Evolutionary conservation across 1,284 basidiomycete species (phyloP), one percentile per base, ranked within the genome.

Genomic region (Marasmius tenuissimus): DNA sequence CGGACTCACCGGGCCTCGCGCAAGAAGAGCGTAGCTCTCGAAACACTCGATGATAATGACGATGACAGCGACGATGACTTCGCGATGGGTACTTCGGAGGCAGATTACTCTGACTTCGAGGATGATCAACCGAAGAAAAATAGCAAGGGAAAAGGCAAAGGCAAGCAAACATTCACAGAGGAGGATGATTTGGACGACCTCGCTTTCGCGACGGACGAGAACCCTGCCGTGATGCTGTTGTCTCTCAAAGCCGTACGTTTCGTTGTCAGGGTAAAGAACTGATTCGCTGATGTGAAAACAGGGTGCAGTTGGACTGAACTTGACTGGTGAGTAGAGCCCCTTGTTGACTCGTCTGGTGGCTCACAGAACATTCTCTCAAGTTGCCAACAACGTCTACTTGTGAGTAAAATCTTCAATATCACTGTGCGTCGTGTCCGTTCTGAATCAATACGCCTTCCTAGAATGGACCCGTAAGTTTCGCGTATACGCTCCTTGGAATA

Each of bases 341-440:
- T 42, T 45, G 27, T 35, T 58, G 16, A 0, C 14, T 10, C 7
- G 18, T 50, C 33, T 20, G 14, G 16, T 18, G 5, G 27, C 7
- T 37, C 22, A 20, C 34, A 14, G 39, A 27, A 56, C 34, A 6
- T 11, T 20, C 1, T 22, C 57, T 18, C 22, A 48, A 78, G 91
- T 92, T 14, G 94, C 94, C 1, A 95, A 94, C 69, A 93, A 95
- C 71, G 92, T 96, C 0, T 94, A 92, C 70, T 74, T 96, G 87
- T 94, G 67, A 80, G 91, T 81, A 4, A 27, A 27, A 27, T 27
- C 27, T 2, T 4, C 2, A 27, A 51, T 61, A 35, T 27, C 16
- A 42, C 55, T 47, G 1, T 58, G 37, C 14, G 58, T 57, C 20
- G 12, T 14, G 54, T 47, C 37, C 20, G 34, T 20, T 18, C 40